phyloP scores from a whole-genome alignment of 2,329 filamentous ascomycete species.

The Diaporthe vaccinii region DNA sequence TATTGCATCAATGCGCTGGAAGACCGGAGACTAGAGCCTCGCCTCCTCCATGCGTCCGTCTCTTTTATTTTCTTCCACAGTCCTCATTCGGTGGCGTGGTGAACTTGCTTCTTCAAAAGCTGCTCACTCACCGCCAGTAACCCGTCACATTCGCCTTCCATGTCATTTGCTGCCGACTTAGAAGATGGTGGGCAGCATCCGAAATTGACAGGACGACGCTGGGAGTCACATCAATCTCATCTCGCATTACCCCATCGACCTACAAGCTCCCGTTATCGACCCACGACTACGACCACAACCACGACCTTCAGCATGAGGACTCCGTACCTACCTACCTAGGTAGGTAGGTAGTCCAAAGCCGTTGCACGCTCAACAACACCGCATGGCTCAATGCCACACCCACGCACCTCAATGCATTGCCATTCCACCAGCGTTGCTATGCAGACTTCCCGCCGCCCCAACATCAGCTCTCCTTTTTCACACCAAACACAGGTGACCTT shows the following conservation, averaged over 20 bases:
- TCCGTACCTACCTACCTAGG: too few relatives aligned
- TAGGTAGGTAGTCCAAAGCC: background rate
- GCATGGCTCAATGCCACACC: conserved; percentile 28
- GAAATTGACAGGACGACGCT: conserved; percentile 9
- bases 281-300: background rate
- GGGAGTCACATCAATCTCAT: conserved; percentile 20
- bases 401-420: background rate
- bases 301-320: background rate
- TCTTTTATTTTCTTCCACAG: background rate
- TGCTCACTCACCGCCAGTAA: conserved; percentile 25
- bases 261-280: background rate
- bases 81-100: background rate
- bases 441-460: conserved; percentile 2
- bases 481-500: background rate
- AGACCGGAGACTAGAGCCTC: background rate
- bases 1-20: background rate
- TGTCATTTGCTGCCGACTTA: background rate
- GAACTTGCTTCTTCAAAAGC: conserved; percentile 19
- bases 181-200: conserved; percentile 31
- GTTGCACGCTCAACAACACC: background rate
- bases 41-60: background rate
- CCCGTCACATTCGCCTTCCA: conserved; percentile 21
- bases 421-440: conserved; percentile 21
- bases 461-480: background rate
- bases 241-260: conserved; percentile 23